Base-by-base conservation (phyloP, 805 yeast genomes). In the Teunomyces kruisii region DNA sequence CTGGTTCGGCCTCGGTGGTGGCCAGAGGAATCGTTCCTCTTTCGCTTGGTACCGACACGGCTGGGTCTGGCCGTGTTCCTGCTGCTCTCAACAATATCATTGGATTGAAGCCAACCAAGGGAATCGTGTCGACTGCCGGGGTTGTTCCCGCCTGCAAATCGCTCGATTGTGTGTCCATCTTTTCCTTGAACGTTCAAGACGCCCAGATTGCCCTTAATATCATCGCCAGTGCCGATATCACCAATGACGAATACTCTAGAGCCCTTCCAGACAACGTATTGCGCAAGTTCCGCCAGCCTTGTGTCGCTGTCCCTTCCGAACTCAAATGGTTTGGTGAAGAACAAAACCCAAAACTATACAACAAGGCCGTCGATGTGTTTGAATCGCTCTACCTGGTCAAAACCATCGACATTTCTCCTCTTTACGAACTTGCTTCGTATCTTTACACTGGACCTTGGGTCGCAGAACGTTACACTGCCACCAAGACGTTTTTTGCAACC, bases 361-460 rank as follows among this genome's bases (percentile, higher is more conserved):
- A 74, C 22, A 62, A 70, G 19, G 88, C 96, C 2, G 75, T 91
- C 15, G 76, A 75, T 17, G 47, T 52, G 9, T 59, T 66, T 39
- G 70, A 72, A 32, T 67, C 88, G 22, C 75, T 79, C 16, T 70
- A 81, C 6, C 64, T 83, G 36, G 90, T 88, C 24, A 74, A 78
- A 13, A 70, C 81, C 9, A 64, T 83, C 35, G 91, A 89, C 65
- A 91, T 92, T 62, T 65, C 83, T 13, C 87, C 90, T 3, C 72
- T 92, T 32, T 72, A 88, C 49, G 86, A 86, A 30, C 74, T 92
- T 46, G 99, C 98, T 13, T 80, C 80, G 55, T 87, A 94, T 59
- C 75, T 92, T 30, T 92, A 92, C 62, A 97, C 92, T 60, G 99
- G 99, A 47, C 87, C 98, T n/a, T 92, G 99, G 99, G 98, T 92